These are phyloP conservation scores for Thielaviopsis cerberus DNA, from an alignment of 2,329 filamentous ascomycete genomes.

Conservation along the genomic window DNA sequence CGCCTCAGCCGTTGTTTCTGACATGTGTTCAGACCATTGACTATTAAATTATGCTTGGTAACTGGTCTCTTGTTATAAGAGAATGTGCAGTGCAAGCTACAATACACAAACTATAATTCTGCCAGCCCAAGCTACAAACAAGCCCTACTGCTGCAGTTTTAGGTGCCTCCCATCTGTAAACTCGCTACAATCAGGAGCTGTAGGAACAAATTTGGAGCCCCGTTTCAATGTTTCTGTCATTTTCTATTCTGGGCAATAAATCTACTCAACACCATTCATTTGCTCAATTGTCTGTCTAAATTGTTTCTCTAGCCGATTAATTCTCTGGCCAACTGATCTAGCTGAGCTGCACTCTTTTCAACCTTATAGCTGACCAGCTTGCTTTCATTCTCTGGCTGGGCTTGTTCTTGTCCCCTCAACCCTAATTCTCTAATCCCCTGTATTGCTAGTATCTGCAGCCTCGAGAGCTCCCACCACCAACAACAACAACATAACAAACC, in stretches of 20 bases:
- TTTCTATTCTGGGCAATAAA: not conserved
- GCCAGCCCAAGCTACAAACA: no score
- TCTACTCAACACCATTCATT: no score
- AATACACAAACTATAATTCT: no score
- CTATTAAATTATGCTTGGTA: no score
- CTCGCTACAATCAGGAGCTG: not conserved
- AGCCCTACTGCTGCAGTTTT: not conserved
- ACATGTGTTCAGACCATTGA: not conserved
- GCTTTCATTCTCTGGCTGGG: not conserved
- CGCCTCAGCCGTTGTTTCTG: not conserved
- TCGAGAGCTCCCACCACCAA: not conserved
- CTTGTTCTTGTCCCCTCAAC: not conserved
- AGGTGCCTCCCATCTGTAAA: not conserved
- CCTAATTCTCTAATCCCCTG: not conserved
- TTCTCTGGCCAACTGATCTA: not conserved
- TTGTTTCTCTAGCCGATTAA: not conserved
- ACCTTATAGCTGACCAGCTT: no score
- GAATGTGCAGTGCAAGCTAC: no score
- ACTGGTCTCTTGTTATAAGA: no score
- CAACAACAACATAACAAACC: not conserved
- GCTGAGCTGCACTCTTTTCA: not conserved
- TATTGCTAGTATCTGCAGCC: not conserved
- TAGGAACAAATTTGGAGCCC: not conserved
- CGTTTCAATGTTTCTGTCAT: not conserved
- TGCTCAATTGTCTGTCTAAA: no score